Conservation (phyloP, 495 filamentous ascomycete genomes). For the Penicillium bialowiezense region DNA sequence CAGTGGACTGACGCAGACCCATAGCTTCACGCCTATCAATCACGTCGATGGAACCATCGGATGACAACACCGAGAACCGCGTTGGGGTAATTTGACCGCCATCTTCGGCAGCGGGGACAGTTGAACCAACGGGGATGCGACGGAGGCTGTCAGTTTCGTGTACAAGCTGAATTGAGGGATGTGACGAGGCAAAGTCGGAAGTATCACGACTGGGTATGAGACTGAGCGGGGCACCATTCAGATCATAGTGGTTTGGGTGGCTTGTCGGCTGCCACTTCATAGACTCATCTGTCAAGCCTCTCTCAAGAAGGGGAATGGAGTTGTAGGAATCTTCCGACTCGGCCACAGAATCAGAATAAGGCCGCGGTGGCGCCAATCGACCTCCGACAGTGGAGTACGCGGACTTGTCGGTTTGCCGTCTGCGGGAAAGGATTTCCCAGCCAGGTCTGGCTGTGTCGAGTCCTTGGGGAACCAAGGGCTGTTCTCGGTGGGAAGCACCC, state of each 20-base stretch:
- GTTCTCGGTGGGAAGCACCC: neutral
- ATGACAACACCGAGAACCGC: constrained; percentile 69
- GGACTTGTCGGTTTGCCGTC: constrained; percentile 28
- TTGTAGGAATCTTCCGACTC: constrained; percentile 70
- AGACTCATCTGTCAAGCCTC: constrained; percentile 61
- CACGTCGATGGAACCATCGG: constrained; percentile 72
- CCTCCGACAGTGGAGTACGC: constrained; percentile 31
- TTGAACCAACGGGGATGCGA: constrained; percentile 47
- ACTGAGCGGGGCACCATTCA: constrained; percentile 20
- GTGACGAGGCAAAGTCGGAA: constrained; percentile 39
- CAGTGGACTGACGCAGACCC: constrained; percentile 31
- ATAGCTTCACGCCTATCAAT: constrained; percentile 48
- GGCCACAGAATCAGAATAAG: constrained; percentile 41
- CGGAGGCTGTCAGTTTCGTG: constrained; percentile 57
- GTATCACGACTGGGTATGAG: constrained; percentile 27
- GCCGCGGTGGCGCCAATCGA: constrained; percentile 27
- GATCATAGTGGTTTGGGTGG: constrained; percentile 4
- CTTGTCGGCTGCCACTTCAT: constrained; percentile 38
- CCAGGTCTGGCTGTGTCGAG: constrained; percentile 4
- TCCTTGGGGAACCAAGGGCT: neutral
- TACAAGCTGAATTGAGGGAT: constrained; percentile 52
- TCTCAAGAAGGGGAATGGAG: constrained; percentile 72
- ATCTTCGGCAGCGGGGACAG: constrained; percentile 28
- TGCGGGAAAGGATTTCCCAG: constrained; percentile 17
- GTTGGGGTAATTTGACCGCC: constrained; percentile 17